Conservation (phyloP, 2,329 filamentous ascomycete species). For the Colletotrichum limetticola region DNA sequence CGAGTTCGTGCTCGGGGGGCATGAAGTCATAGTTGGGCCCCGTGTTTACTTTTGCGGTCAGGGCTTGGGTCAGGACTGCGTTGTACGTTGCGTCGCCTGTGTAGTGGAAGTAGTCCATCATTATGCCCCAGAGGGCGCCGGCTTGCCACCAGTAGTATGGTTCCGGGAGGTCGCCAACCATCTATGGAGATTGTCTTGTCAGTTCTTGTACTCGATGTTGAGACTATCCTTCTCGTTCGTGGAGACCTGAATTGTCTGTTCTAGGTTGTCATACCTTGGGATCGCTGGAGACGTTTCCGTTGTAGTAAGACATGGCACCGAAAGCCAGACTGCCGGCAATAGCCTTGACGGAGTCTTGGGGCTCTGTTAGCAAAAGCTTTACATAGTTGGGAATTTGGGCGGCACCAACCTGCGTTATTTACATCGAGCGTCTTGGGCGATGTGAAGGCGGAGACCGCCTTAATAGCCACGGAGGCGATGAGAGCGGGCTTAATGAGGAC, state of each 20-base stretch:
- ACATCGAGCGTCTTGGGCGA: constrained; percentile 54
- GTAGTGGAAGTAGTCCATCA: constrained; percentile 77
- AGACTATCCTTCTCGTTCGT: neutral
- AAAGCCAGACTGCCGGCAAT: constrained; percentile 70
- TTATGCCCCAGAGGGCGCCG: constrained; percentile 73
- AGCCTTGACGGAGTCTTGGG: constrained; percentile 68
- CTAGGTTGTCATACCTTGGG: constrained; percentile 48
- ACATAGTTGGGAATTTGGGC: fast-evolving
- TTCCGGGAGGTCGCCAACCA: constrained; percentile 70
- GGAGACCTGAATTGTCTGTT: too few species aligned
- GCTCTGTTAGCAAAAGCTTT: constrained; percentile 32
- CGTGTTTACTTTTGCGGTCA: constrained; percentile 65
- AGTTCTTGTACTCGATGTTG: neutral
- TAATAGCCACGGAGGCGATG: constrained; percentile 37
- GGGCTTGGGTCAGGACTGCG: constrained; percentile 65
- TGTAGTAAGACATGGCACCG: constrained; percentile 73
- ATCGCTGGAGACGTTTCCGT: constrained; percentile 67
- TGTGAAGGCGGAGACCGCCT: constrained; percentile 39
- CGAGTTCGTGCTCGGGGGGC: constrained; percentile 63
- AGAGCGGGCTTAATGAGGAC: constrained; percentile 15
- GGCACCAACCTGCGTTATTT: constrained; percentile 44
- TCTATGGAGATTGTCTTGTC: constrained; percentile 43
- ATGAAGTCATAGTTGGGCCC: constrained; percentile 71
- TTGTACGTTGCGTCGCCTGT: constrained; percentile 73
- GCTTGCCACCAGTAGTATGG: constrained; percentile 78